Percentiles rank a stretch among this genome's conserved stretches.
Conservation (phyloP, 169 alveolate genomes). For the Cryptosporidium canis region DNA sequence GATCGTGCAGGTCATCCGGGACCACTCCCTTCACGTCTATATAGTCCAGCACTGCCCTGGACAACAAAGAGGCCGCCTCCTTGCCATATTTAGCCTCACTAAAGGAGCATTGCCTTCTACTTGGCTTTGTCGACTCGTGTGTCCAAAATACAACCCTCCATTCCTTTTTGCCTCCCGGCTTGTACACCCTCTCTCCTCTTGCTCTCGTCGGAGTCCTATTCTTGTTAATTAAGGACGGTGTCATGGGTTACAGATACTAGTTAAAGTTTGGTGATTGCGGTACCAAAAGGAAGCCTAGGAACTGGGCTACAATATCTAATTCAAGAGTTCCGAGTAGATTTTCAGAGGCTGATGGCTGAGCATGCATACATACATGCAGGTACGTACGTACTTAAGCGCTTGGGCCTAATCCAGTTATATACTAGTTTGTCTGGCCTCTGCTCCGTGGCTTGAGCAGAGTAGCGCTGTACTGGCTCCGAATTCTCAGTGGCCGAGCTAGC, state of each 20-base stretch:
- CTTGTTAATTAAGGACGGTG: conserved; percentile 18
- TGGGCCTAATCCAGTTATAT: no score
- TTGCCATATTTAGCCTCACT: conserved; percentile 70
- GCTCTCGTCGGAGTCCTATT: conserved; percentile 60
- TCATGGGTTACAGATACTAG: background rate
- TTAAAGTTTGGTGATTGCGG: background rate
- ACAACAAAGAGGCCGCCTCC: conserved; percentile 65
- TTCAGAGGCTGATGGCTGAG: no score
- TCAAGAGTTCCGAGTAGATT: no score
- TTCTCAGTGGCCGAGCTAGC: no score
- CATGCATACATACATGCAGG: no score
- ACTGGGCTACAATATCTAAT: background rate
- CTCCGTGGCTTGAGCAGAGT: no score
- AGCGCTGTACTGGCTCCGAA: no score
- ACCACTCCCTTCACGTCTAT: conserved; percentile 67
- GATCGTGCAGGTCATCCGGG: conserved; percentile 71
- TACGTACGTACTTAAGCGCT: no score
- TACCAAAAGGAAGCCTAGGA: background rate
- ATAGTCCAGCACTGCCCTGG: conserved; percentile 67
- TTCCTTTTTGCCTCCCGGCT: conserved; percentile 69
- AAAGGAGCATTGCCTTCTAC: conserved; percentile 72
- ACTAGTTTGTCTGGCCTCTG: no score
- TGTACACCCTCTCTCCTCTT: conserved; percentile 68
- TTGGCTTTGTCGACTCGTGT: conserved; percentile 62
- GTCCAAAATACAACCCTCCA: conserved; percentile 73